phyloP scores from a whole-genome alignment of 768 basidiomycete genomes.

The Auricularia cornea region DNA sequence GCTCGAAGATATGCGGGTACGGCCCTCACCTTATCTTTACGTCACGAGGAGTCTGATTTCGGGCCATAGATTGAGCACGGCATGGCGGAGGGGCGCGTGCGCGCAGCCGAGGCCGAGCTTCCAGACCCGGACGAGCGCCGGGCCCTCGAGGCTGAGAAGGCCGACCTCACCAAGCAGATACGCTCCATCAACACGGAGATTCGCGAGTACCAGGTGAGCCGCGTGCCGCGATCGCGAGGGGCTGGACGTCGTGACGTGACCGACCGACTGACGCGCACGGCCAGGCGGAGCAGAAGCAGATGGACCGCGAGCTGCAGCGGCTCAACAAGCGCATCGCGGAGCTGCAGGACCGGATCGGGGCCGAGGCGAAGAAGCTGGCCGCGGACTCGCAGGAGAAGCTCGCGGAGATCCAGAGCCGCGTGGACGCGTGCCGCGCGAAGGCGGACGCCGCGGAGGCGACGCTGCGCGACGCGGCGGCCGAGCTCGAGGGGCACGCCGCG shows the following conservation, averaged over 20 bases:
- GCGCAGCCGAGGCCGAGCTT: constrained; percentile 30
- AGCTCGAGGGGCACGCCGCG: not conserved
- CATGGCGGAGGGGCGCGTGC: not conserved
- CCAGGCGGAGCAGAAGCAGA: not conserved
- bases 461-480: not conserved
- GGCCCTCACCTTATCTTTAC: not conserved
- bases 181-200: not conserved
- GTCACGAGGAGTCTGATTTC: not conserved
- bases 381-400: not conserved
- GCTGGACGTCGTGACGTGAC: not conserved
- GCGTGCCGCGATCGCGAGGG: not conserved
- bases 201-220: not conserved
- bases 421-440: not conserved
- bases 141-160: constrained; percentile 29
- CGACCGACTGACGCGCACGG: not conserved
- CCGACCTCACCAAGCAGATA: not conserved
- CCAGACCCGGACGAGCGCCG: constrained; percentile 36
- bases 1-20: not conserved
- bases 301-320: not conserved
- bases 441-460: not conserved
- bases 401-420: not conserved
- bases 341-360: constrained; percentile 64
- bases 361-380: constrained; percentile 11
- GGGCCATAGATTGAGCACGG: not conserved
- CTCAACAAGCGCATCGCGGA: constrained; percentile 41